A percentile compares a stretch with the other conserved stretches of the same genome.
These are phyloP conservation scores for Combretum micranthum DNA, from an alignment of 345 rosid species.

Conservation along the genomic window DNA sequence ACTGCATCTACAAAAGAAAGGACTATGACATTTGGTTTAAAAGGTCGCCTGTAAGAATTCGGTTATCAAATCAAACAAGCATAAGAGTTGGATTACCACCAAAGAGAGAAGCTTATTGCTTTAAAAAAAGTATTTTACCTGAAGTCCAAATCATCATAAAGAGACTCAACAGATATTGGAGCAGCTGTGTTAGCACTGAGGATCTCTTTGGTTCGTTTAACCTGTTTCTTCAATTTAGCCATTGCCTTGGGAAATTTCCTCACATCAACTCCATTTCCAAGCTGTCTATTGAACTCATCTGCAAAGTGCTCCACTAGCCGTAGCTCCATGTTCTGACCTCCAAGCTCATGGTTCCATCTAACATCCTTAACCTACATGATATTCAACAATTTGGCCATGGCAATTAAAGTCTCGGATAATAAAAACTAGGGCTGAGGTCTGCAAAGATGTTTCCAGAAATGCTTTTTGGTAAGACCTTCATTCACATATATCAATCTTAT, in stretches of 20 bases:
- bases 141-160: conserved; percentile 87
- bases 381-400: not conserved
- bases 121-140: conserved; percentile 36
- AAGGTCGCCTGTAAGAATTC: too few species aligned
- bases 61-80: too few species aligned
- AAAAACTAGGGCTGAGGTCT: too few species aligned
- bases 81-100: too few species aligned
- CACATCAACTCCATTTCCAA: conserved; percentile 86
- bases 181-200: conserved; percentile 89
- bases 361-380: conserved; percentile 85
- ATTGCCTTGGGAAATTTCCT: conserved; percentile 88
- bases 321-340: conserved; percentile 89
- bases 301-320: conserved; percentile 85
- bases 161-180: conserved; percentile 92
- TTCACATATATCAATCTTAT: too few species aligned
- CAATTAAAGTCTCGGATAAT: too few species aligned
- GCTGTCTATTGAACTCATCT: conserved; percentile 89
- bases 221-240: conserved; percentile 99
- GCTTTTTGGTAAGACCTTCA: too few species aligned
- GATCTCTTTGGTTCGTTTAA: conserved; percentile 96
- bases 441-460: too few species aligned
- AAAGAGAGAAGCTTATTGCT: too few species aligned
- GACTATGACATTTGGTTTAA: too few species aligned
- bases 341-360: conserved; percentile 92
- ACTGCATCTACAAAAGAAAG: too few species aligned